These are phyloP conservation scores for Beauveria varroae DNA, from an alignment of 2,329 filamentous ascomycete genomes.

Conservation along the genomic window DNA sequence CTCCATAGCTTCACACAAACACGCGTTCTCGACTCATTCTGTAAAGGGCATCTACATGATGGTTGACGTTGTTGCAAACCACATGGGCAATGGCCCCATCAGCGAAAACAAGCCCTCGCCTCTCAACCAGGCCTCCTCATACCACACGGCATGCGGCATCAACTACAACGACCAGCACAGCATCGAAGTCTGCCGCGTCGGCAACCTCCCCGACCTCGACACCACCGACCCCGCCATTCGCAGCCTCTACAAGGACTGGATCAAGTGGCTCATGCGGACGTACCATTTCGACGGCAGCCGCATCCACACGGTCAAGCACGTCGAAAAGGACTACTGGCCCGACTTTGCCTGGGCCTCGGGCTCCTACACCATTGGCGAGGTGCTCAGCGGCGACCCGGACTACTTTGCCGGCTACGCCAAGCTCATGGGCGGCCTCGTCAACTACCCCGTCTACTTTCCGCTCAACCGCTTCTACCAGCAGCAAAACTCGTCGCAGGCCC, in stretches of 20 bases:
- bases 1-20: neutral
- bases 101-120: constrained; percentile 32
- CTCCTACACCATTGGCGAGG: constrained; percentile 55
- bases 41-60: constrained; percentile 42
- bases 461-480: constrained; percentile 33
- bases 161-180: constrained; percentile 45
- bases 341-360: constrained; percentile 45
- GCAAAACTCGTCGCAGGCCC: constrained; percentile 25
- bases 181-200: constrained; percentile 44
- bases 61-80: constrained; percentile 54
- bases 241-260: constrained; percentile 49
- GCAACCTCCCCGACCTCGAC: constrained; percentile 51
- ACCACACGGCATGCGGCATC: constrained; percentile 52
- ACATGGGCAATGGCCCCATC: constrained; percentile 49
- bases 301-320: constrained; percentile 56
- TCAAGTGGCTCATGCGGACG: constrained; percentile 46
- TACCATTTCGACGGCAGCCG: constrained; percentile 56
- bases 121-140: constrained; percentile 48
- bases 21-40: neutral
- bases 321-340: constrained; percentile 51
- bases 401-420: constrained; percentile 47
- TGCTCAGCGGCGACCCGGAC: constrained; percentile 44
- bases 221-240: constrained; percentile 45
- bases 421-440: constrained; percentile 50
- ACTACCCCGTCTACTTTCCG: constrained; percentile 47